Conservation (phyloP, 2,329 filamentous ascomycete species). For the Stenocarpella maydis region DNA sequence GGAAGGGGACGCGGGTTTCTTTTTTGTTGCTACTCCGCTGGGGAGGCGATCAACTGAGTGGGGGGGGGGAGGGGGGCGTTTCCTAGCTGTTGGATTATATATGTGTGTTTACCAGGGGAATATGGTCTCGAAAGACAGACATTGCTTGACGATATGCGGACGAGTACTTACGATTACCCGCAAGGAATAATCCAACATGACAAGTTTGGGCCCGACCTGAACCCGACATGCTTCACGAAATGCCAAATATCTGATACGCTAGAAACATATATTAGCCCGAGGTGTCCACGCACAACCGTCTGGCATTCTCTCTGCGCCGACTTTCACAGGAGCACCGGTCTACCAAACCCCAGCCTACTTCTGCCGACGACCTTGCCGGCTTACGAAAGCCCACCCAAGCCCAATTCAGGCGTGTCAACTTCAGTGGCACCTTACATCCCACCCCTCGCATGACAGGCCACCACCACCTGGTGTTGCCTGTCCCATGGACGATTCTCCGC, state of each 20-base stretch:
- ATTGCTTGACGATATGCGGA: neutral
- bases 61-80: too few relatives aligned
- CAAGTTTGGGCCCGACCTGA: neutral
- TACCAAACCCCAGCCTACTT: neutral
- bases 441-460: neutral
- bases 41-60: neutral
- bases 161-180: neutral
- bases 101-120: too few relatives aligned
- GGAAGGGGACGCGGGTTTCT: neutral
- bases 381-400: constrained; percentile 19
- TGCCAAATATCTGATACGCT: neutral
- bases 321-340: neutral
- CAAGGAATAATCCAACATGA: neutral
- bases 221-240: neutral
- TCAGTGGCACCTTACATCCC: constrained; percentile 12
- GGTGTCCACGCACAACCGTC: neutral
- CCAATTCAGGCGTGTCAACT: constrained; percentile 1
- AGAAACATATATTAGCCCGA: neutral
- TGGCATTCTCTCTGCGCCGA: too few relatives aligned
- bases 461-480: neutral
- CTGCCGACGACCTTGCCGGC: neutral
- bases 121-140: too few relatives aligned
- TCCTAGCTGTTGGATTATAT: neutral
- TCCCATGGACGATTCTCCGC: neutral
- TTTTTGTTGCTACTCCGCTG: neutral